Evolutionary conservation across 371 early-diverging fungal species (phyloP), one percentile per base, ranked within the genome.

Genomic region (Circinella umbellata): DNA sequence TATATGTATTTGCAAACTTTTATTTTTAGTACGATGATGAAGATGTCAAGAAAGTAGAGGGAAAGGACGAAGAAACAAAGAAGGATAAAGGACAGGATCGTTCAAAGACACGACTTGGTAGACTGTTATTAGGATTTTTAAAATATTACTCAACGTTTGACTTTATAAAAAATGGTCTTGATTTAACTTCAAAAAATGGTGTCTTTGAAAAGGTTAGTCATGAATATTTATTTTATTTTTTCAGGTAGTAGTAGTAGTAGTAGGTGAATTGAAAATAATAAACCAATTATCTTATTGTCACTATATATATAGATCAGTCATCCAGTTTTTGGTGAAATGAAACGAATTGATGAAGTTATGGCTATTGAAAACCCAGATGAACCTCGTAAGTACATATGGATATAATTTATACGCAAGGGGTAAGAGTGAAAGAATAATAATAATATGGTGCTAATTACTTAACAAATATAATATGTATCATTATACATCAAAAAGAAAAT

Each of bases 81-180:
- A 11, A 57, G 27, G 35, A n/a, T 27, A 27, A 27, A 27, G 27
- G 27, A 27, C 1, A 27, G 27, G 27, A 34, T n/a, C n/a, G 6
- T 57, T 14, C 57, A 57, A 34, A 10, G 35, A 57, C 18, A n/a
- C 57, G 57, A 34, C 57, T 57, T 57, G 57, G 57, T 10, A 57
- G 18, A 10, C 14, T 57, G 27, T 57, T 57, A 4, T 3, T 57
- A 14, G 57, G 57, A 57, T 57, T 57, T 14, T 34, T 57, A 34
- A 57, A 14, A 27, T 57, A 27, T n/a, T 57, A 27, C 14, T 18
- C 57, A 13, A 27, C 57, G 0, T 57, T 57, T 34, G 35, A 57
- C 34, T 57, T 57, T 34, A 14, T 27, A 11, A 57, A 11, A 13
- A 37, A 18, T 10, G 57, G 57, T n/a, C 7, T 57, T 1, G 4